Base-by-base conservation (phyloP, 768 basidiomycete species). In the Scleroderma bovista region DNA sequence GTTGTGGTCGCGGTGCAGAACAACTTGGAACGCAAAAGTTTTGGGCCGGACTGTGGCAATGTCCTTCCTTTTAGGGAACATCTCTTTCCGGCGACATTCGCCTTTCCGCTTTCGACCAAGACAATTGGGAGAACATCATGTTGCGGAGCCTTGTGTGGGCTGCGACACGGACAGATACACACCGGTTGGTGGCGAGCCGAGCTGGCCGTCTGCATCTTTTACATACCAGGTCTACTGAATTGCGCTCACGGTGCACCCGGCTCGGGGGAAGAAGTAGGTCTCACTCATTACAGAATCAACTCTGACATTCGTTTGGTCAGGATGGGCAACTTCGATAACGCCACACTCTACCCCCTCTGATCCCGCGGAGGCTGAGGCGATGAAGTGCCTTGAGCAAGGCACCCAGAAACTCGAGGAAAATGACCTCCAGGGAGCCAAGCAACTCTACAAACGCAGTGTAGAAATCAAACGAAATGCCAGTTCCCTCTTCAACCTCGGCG, bases 321-420 rank as follows among this genome's bases (percentile, higher is more conserved):
- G 88, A 56, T 88, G 81, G 79, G 89, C 89, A 20, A 83, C 86
- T 29, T 87, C 88, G 31, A 82, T 81, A 10, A 88, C 87, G 11
- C 79, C 83, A 7, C 86, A 90, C 59, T 92, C 88, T n/a, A 83
- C 84, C 19, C 75, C 87, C 32, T 78, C 80, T 20, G 89, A 93
- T 69, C 90, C 90, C 26, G 88, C 86, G 51, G 88, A 92, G 57
- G 71, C 73, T 20, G 89, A 92, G 66, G 88, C 89, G 3, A 69
- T 87, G 65, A 75, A 77, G 46, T 89, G 85, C 54, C 75, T 93
- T 19, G 91, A 92, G 68, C 78, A 85, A 61, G 90, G 91, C 36
- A 92, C 91, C 1, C 75, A 79, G 57, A 88, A 88, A 59, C 73
- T 93, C 32, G 91, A 92, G 65, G 88, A 91, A 60, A 91, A 91